Conservation (phyloP, 495 filamentous ascomycete species). For the Chaetomium cochliodes region DNA sequence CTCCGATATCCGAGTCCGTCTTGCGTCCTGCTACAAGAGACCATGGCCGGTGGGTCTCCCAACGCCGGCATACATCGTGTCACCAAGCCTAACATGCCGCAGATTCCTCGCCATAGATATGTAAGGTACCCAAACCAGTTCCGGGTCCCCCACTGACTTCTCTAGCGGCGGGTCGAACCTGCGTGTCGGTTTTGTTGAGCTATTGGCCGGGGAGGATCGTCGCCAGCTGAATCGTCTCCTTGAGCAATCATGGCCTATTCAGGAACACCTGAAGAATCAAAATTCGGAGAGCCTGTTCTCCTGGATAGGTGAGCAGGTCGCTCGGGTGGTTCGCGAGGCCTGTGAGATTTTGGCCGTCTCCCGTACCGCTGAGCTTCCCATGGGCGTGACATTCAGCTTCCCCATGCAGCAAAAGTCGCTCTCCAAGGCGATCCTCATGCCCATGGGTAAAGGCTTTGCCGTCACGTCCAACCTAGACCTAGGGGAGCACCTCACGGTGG, state of each 20-base stretch:
- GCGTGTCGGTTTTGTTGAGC: constrained; percentile 73
- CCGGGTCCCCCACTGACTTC: constrained; percentile 17
- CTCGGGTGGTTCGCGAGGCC: constrained; percentile 61
- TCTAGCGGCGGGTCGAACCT: constrained; percentile 71
- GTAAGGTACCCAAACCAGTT: constrained; percentile 34
- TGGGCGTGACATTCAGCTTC: constrained; percentile 86
- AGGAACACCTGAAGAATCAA: constrained; percentile 73
- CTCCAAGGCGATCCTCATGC: constrained; percentile 73
- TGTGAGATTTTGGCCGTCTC: constrained; percentile 35
- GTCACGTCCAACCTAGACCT: constrained; percentile 72
- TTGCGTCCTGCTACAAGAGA: constrained; percentile 58
- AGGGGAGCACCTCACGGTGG: constrained; percentile 62
- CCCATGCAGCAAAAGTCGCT: constrained; percentile 77
- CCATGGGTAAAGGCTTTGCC: constrained; percentile 86
- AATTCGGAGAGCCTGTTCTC: constrained; percentile 71
- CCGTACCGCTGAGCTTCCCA: constrained; percentile 53
- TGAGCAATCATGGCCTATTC: constrained; percentile 75
- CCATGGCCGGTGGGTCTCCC: constrained; percentile 52
- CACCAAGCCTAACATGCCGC: constrained; percentile 16
- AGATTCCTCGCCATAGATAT: constrained; percentile 78
- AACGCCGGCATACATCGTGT: background rate
- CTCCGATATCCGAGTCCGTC: constrained; percentile 66
- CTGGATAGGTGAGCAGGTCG: constrained; percentile 78
- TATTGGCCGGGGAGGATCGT: constrained; percentile 47
- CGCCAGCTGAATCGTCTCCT: constrained; percentile 46